phyloP scores from a whole-genome alignment of 1,284 basidiomycete species.

The Neotropicomus parvogracilis region DNA sequence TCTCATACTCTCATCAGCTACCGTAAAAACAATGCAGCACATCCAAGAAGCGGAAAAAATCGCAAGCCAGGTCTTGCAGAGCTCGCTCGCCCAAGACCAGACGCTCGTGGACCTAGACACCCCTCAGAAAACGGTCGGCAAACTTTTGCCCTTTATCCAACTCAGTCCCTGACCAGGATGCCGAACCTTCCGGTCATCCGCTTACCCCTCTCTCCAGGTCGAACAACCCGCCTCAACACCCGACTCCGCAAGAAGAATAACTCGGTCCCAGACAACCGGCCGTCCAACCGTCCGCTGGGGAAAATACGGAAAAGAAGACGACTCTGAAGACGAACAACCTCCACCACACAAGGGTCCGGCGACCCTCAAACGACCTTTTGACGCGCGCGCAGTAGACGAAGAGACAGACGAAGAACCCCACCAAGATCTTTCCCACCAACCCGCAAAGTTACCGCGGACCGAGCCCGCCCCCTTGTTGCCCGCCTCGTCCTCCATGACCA shows the following conservation, averaged over 20 bases:
- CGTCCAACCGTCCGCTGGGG: conserved; percentile 35
- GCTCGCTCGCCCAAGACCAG: conserved; percentile 17
- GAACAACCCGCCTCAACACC: conserved; percentile 23
- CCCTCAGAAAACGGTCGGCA: conserved; percentile 32
- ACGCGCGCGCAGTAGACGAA: conserved; percentile 34
- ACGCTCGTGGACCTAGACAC: conserved; percentile 30
- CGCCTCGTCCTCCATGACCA: conserved; percentile 29
- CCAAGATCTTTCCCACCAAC: conserved; percentile 18
- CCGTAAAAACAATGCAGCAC: conserved; percentile 33
- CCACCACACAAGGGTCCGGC: conserved; percentile 15
- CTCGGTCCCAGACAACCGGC: conserved; percentile 34
- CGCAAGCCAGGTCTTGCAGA: conserved; percentile 8
- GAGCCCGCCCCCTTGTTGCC: conserved; percentile 27
- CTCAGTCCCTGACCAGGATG: conserved; percentile 27
- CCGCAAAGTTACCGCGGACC: conserved; percentile 29
- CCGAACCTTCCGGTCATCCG: conserved; percentile 30
- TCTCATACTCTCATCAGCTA: conserved; percentile 33
- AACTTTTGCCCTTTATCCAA: conserved; percentile 33
- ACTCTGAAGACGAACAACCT: conserved; percentile 26
- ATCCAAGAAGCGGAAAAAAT: conserved; percentile 26
- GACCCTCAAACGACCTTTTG: conserved; percentile 33
- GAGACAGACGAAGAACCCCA: conserved; percentile 33
- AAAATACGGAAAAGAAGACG: conserved; percentile 33
- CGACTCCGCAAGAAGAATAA: conserved; percentile 30
- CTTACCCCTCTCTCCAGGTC: conserved; percentile 24